Evolutionary conservation across 495 filamentous ascomycete genomes (phyloP), one percentile per base, ranked within the genome.

Genomic region (Aspergillus nidulans): DNA sequence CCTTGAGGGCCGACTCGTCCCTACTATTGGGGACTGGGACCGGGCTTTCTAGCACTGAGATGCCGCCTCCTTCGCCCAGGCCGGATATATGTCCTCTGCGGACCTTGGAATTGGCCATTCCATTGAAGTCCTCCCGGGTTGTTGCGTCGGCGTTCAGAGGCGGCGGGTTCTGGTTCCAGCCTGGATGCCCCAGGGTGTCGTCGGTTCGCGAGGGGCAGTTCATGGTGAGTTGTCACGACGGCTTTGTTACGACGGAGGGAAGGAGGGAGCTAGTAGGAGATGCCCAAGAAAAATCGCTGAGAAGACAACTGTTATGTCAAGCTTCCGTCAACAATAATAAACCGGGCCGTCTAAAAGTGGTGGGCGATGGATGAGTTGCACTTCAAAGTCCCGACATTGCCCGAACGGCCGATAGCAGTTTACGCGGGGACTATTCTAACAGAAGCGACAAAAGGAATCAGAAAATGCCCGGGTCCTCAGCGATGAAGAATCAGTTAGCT

Each of bases 51-150:
- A 67, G 59, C 4, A 57, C 60, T 24, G 32, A 39, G n/a, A 64
- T 51, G 2, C 64, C 58, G 2, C 64, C 58, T 13, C 69, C 68
- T 23, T 67, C 68, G 7, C 55, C 32, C 24, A 53, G 44, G 15
- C 56, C 63, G 6, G 66, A 49, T 12, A 60, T 60, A 63, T 69
- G 66, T 49, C 67, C 64, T 49, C 73, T 63, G 48, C 72, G 68
- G 2, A 69, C 68, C 40, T 70, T 63, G 1, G 71, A 64, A 56
- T 77, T 77, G 40, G 68, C 68, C 42, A 76, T 68, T 38, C 83
- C 82, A 57, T 85, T 87, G 40, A 87, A 78, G 56, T 87, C 83
- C 66, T 81, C 77, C 49, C 83, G 71, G 23, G 83, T 85, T 10
- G 84, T 87, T 44, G 74, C 66, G 54, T 85, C 83, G 2, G 79